These are phyloP conservation scores for Tolypocladium guangdongense DNA, from an alignment of 2,329 filamentous ascomycete genomes.

Conservation along the genomic window DNA sequence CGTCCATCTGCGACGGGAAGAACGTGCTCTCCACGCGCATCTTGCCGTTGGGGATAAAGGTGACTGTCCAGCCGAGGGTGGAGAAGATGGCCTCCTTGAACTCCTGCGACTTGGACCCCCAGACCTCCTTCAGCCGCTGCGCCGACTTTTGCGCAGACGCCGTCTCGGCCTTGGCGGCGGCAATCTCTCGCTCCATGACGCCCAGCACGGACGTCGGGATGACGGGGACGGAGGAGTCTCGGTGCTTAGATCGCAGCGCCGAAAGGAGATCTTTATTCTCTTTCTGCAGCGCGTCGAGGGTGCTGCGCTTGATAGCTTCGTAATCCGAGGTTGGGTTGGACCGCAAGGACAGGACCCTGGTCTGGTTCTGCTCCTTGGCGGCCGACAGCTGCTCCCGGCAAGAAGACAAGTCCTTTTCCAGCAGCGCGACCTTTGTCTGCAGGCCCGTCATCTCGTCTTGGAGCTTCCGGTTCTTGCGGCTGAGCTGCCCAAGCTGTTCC, in stretches of 20 bases:
- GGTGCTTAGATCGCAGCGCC: constrained; percentile 45
- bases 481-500: constrained; percentile 69
- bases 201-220: constrained; percentile 71
- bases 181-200: constrained; percentile 63
- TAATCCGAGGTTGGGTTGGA: constrained; percentile 85
- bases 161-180: constrained; percentile 57
- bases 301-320: constrained; percentile 74
- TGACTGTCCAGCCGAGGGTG: constrained; percentile 86
- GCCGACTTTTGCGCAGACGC: constrained; percentile 73
- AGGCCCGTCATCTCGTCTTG: constrained; percentile 65
- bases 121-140: constrained; percentile 82
- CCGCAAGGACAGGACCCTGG: constrained; percentile 73
- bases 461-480: constrained; percentile 77
- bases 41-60: constrained; percentile 94
- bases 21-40: constrained; percentile 85
- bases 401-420: constrained; percentile 67
- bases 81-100: constrained; percentile 92
- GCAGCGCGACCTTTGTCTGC: constrained; percentile 57
- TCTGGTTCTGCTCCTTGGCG: constrained; percentile 57
- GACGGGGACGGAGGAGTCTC: constrained; percentile 38
- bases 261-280: constrained; percentile 78
- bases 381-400: constrained; percentile 60
- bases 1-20: constrained; percentile 56
- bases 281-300: constrained; percentile 62
- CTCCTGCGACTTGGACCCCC: constrained; percentile 80